Percentiles rank a stretch among this genome's conserved stretches.
Evolutionary conservation across 2,329 filamentous ascomycete genomes (phyloP).

Genomic region (Capronia americana): DNA sequence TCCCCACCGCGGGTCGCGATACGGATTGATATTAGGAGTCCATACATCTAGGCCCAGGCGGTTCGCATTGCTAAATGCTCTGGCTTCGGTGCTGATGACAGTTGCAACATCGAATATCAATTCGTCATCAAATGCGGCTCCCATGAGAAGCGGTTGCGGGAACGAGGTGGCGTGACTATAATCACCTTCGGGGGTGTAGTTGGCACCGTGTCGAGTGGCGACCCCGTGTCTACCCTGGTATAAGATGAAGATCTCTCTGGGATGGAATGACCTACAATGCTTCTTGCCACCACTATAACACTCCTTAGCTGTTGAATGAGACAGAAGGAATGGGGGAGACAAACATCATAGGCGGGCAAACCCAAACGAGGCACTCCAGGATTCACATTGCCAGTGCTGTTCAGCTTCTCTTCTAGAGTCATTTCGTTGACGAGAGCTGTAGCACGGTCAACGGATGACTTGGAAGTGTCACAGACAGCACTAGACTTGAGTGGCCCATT

Average conservation of each 20-base stretch:
- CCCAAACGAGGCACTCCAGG: conserved; percentile 62
- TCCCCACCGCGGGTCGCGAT: conserved; percentile 68
- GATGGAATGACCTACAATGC: not conserved
- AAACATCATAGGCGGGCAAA: conserved; percentile 59
- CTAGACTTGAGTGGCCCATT: conserved; percentile 58
- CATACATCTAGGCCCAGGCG: conserved; percentile 64
- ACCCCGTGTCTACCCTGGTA: conserved; percentile 59
- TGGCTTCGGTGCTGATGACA: conserved; percentile 63
- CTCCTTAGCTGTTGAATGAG: not conserved
- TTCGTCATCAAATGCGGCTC: conserved; percentile 68
- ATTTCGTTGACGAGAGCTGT: conserved; percentile 59
- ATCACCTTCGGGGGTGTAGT: conserved; percentile 58
- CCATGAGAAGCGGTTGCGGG: conserved; percentile 67
- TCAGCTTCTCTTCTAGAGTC: conserved; percentile 61
- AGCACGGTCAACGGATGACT: conserved; percentile 49
- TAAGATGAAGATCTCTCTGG: not conserved
- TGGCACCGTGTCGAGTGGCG: conserved; percentile 59
- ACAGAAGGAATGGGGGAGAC: not conserved
- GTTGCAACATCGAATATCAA: conserved; percentile 63
- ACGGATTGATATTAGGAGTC: conserved; percentile 72
- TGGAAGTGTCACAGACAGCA: conserved; percentile 57
- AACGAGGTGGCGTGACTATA: conserved; percentile 70
- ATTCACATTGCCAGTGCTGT: conserved; percentile 56
- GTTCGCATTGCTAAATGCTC: conserved; percentile 68
- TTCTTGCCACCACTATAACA: conserved; percentile 5